Evolutionary conservation across 306 rosid species (phyloP), one percentile per base, ranked within the genome.

Genomic region (Cucurbita argyrosperma): DNA sequence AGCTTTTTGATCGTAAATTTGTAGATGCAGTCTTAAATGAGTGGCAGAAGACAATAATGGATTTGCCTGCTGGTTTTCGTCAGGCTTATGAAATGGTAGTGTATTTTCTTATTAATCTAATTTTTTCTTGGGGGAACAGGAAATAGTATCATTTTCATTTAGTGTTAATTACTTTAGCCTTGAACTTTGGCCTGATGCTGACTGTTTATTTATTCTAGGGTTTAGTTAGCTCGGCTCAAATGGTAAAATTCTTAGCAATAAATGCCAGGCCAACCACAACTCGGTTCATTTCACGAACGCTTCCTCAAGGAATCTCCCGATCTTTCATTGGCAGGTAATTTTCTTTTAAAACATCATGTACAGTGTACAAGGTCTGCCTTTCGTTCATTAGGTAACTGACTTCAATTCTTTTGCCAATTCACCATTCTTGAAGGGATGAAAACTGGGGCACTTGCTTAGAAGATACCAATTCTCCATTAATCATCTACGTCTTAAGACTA

Each of bases 21-120:
- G 89, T 94, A 68, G 97, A 94, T 77, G 97, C 96, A 0, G 96
- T 94, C 59, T 84, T 91, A 85, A 88, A 86, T 63, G 97, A 94
- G 85, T 94, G 99, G 99, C 96, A 91, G 76, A 88, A 43, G 87
- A 91, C 97, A 70, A 80, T 94, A 84, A 84, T 94, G 96, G 97
- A 94, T 79, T 89, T 94, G 79, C 99, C 99, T 72, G 99, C 97
- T 65, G 99, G 99, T 73, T 82, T 94, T 64, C 96, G 99, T 21
- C 97, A 94, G 84, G 97, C 99, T 64, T 91, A 89, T 83, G 99
- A 95, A 86, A 88, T 95, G 99, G 97, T 91, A 64, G 71, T 19
- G 67, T 78, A 56, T 30, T 77, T 76, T 77, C 43, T 26, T 57
- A 16, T 45, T 45, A 45, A 11, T 23, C 3, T 46, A 18, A 54